These are phyloP conservation scores for Yamadazyma kanchanaburiensis DNA, from an alignment of 1,139 yeast species.

Conservation along the genomic window DNA sequence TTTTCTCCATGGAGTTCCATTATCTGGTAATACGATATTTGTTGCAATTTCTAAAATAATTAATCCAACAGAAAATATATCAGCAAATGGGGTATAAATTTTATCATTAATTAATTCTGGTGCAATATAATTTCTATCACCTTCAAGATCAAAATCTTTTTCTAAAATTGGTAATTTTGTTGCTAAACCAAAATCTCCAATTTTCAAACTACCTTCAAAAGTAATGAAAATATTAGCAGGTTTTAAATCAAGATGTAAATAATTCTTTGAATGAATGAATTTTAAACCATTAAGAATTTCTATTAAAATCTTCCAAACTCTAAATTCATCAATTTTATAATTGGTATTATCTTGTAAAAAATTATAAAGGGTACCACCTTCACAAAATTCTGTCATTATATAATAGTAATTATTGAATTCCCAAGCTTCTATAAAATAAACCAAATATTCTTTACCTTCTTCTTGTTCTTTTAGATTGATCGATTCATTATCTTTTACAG, in stretches of 20 bases:
- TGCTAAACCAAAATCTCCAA: slow-evolving; percentile 74
- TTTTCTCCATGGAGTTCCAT: slow-evolving; percentile 97
- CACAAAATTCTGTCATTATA: slow-evolving; percentile 94
- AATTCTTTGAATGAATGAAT: slow-evolving; percentile 74
- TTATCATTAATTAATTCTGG: slow-evolving; percentile 88
- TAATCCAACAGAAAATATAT: slow-evolving; percentile 86
- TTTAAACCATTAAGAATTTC: slow-evolving; percentile 77
- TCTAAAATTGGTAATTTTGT: slow-evolving; percentile 53
- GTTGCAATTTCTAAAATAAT: slow-evolving; percentile 96
- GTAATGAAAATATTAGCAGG: slow-evolving; percentile 95
- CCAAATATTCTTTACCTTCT: slow-evolving; percentile 73
- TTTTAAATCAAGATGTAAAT: slow-evolving; percentile 82
- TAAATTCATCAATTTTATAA: slow-evolving; percentile 91
- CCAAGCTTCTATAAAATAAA: slow-evolving; percentile 86
- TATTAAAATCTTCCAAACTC: slow-evolving; percentile 93
- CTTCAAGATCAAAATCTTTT: slow-evolving; percentile 81
- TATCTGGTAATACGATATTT: slow-evolving; percentile 89
- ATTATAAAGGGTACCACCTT: slow-evolving; percentile 83
- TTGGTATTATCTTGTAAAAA: slow-evolving; percentile 69
- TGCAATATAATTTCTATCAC: slow-evolving; percentile 96
- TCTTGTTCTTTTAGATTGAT: slow-evolving; percentile 54
- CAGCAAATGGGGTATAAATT: slow-evolving; percentile 88
- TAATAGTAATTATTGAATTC: slow-evolving; percentile 70
- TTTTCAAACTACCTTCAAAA: slow-evolving; percentile 86
- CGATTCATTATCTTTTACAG: slow-evolving; percentile 37